phyloP scores from a whole-genome alignment of 345 rosid species.

The Hirschfeldia incana region DNA sequence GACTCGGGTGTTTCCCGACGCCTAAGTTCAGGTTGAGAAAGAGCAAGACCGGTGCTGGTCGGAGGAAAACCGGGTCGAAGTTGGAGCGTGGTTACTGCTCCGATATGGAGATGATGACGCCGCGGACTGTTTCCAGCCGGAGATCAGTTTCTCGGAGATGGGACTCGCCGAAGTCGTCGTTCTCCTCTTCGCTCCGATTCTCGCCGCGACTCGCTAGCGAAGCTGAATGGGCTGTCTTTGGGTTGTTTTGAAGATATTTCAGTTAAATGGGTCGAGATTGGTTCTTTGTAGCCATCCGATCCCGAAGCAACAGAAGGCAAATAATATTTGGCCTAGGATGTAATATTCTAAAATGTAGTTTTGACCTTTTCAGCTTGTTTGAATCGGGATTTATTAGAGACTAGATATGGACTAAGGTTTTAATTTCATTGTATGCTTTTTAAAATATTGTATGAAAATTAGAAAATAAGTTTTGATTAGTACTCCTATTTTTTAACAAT shows the following conservation, averaged over 20 bases:
- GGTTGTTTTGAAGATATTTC: slow-evolving; percentile 50
- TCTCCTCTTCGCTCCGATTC: slow-evolving; percentile 59
- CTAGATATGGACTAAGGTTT: too few species aligned
- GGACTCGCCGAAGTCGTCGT: slow-evolving; percentile 62
- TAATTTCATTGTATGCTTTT: too few species aligned
- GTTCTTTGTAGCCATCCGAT: slow-evolving; percentile 32
- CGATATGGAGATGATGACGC: slow-evolving; percentile 49
- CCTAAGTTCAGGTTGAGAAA: slow-evolving; percentile 49
- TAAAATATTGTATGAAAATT: too few species aligned
- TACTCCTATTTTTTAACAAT: too few species aligned
- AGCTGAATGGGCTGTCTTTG: slow-evolving; percentile 73
- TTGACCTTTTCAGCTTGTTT: too few species aligned
- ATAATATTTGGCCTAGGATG: slow-evolving; percentile 3
- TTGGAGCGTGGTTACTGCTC: slow-evolving; percentile 43
- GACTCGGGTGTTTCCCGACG: slow-evolving; percentile 71
- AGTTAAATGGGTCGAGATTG: background rate
- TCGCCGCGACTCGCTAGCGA: slow-evolving; percentile 61
- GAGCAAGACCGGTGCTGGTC: slow-evolving; percentile 38
- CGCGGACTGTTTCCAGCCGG: slow-evolving; percentile 67
- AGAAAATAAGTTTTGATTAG: too few species aligned
- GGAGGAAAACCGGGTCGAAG: slow-evolving; percentile 25
- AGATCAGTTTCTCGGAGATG: slow-evolving; percentile 54
- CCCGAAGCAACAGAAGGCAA: slow-evolving; percentile 15
- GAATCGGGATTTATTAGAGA: too few species aligned
- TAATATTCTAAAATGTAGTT: background rate